These are phyloP conservation scores for Blumeria graminis DNA, from an alignment of 2,329 filamentous ascomycete species.

Conservation along the genomic window DNA sequence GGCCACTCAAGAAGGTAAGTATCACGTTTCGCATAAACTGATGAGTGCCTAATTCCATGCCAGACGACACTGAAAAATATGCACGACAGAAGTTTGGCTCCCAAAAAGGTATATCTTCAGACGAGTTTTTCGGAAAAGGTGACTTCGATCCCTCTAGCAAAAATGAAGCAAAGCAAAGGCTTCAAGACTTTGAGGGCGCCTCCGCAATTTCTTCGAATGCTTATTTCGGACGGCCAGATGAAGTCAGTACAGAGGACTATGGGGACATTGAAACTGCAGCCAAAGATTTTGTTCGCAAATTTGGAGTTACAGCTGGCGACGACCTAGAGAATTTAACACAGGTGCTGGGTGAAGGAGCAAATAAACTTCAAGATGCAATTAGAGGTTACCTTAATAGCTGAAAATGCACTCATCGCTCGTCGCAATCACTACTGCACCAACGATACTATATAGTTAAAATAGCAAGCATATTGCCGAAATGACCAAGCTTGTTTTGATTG, in stretches of 20 bases:
- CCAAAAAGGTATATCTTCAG: constrained; percentile 91
- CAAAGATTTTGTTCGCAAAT: constrained; percentile 86
- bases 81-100: constrained; percentile 69
- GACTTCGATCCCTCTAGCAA: constrained; percentile 59
- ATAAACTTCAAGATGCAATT: constrained; percentile 55
- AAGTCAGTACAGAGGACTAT: constrained; percentile 49
- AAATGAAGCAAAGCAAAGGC: constrained; percentile 62
- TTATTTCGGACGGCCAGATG: constrained; percentile 87
- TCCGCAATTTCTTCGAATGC: constrained; percentile 84
- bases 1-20: constrained; percentile 39
- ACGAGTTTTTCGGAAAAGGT: constrained; percentile 93
- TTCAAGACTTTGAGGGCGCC: constrained; percentile 84
- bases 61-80: constrained; percentile 32
- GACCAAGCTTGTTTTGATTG: no score
- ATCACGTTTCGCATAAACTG: background rate
- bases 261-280: constrained; percentile 81
- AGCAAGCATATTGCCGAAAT: no score
- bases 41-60: no score
- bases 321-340: constrained; percentile 78
- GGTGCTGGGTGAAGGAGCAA: constrained; percentile 65
- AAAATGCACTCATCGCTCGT: background rate
- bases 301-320: constrained; percentile 86
- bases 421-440: no score
- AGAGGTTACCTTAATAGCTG: constrained; percentile 38
- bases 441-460: no score